Base-by-base conservation (phyloP, 257 asterid genomes). In the Solanum lycopersicoides region DNA sequence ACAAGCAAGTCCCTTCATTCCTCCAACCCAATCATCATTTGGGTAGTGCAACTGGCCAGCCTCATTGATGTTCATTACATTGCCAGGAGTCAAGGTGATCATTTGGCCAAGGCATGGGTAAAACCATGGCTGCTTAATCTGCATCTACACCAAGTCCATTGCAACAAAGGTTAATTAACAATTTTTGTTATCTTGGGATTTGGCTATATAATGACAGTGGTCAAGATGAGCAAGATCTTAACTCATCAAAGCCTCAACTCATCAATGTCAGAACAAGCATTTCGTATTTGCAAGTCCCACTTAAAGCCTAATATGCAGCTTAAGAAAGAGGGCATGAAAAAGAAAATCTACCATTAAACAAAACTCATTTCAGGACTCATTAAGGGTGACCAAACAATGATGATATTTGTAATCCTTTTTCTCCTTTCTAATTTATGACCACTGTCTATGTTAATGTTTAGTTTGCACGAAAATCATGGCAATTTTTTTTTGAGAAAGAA, bases 91-190 rank as follows among this genome's bases (percentile, higher is more conserved):
- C 71, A 30, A 25, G n/a, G 28, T 5, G 71, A 69, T 68, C 82
- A 41, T 42, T 68, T n/a, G 35, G 63, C 69, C 12, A 1, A 53
- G 66, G 76, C 79, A 83, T 83, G 85, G 63, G 12, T 53, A 25
- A 9, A 34, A 76, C 34, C 84, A 68, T 56, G 34, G 59, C 80
- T 37, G 75, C 77, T 91, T 80, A 88, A 71, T 83, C 91, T 83
- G 89, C 95, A 76, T 90, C 95, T 91, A 94, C 90, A 86, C 44
- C 74, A 23, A 42, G 56, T 25, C 37, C 86, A 90, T 35, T 32
- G 69, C 59, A 79, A 79, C 32, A 10, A 50, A 72, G 83, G 7
- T n/a, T 30, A 42, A 37, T 73, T 75, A 83, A 10, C 30, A 79
- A n/a, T 37, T 86, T 76, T 35, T 37, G 21, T 9, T 32, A 30